phyloP scores from a whole-genome alignment of 163 green algal genomes.

The Chlorella variabilis region DNA sequence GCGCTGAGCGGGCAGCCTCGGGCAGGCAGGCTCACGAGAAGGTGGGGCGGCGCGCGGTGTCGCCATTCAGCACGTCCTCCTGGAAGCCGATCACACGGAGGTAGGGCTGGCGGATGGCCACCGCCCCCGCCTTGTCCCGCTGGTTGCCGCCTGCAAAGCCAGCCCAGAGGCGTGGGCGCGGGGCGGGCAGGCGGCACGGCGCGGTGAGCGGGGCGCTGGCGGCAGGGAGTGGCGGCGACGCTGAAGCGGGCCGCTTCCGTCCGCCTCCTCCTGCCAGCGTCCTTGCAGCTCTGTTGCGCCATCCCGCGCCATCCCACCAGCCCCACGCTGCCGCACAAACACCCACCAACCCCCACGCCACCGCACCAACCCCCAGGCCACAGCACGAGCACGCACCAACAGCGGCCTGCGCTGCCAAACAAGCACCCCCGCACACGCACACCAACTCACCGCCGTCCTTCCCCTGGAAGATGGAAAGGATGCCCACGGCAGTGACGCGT shows the following conservation, averaged over 20 bases:
- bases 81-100: constrained; percentile 84
- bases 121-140: constrained; percentile 38
- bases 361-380: no score
- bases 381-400: background rate
- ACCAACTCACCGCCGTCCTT: constrained; percentile 32
- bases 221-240: no score
- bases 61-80: constrained; percentile 66
- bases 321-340: no score
- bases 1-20: no score
- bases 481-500: constrained; percentile 91
- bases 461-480: constrained; percentile 89
- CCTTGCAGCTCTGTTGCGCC: no score
- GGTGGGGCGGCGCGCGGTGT: constrained; percentile 52
- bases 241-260: no score
- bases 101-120: constrained; percentile 82
- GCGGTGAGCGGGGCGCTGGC: no score
- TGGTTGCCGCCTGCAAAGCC: constrained; percentile 35
- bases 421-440: background rate
- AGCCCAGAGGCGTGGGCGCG: no score
- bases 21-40: constrained; percentile 64
- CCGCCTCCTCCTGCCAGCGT: no score
- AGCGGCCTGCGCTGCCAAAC: no score
- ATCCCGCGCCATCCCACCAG: no score
- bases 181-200: background rate
- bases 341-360: no score